Percentiles rank a stretch among this genome's conserved stretches.
phyloP scores from a whole-genome alignment of 2,329 filamentous ascomycete genomes.

The Cordyceps militaris region DNA sequence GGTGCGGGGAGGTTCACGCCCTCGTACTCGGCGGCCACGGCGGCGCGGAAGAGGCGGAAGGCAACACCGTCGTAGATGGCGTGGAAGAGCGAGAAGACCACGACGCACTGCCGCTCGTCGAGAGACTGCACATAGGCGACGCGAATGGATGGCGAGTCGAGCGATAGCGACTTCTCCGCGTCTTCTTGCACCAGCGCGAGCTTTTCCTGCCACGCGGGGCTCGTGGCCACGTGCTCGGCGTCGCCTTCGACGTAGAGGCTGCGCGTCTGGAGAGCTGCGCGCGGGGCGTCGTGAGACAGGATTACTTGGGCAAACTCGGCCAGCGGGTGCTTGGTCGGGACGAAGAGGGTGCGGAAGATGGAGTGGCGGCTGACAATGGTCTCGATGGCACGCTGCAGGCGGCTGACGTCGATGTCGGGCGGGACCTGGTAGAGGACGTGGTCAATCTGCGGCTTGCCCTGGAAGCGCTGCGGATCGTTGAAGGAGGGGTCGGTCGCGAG shows the following conservation, averaged over 20 bases:
- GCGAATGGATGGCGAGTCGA: slow-evolving; percentile 5
- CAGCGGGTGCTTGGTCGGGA: slow-evolving; percentile 7
- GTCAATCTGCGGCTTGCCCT: slow-evolving; percentile 7
- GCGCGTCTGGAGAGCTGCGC: not conserved
- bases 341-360: slow-evolving; percentile 14
- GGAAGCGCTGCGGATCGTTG: slow-evolving; percentile 7
- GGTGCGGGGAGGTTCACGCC: not conserved
- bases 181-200: not conserved
- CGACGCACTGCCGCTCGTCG: slow-evolving; percentile 9
- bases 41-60: not conserved
- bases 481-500: not conserved
- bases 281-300: not conserved
- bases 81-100: slow-evolving; percentile 28
- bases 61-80: slow-evolving; percentile 20
- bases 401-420: not conserved
- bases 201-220: not conserved
- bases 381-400: slow-evolving; percentile 13
- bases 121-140: slow-evolving; percentile 5
- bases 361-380: slow-evolving; percentile 2
- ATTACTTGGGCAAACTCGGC: slow-evolving; percentile 11
- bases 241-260: not conserved
- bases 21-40: slow-evolving; percentile 6
- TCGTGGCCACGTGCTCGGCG: not conserved
- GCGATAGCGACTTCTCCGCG: slow-evolving; percentile 1
- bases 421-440: slow-evolving; percentile 13